These are phyloP conservation scores for Auriscalpium vulgare DNA, from an alignment of 768 basidiomycete genomes.

Conservation along the genomic window DNA sequence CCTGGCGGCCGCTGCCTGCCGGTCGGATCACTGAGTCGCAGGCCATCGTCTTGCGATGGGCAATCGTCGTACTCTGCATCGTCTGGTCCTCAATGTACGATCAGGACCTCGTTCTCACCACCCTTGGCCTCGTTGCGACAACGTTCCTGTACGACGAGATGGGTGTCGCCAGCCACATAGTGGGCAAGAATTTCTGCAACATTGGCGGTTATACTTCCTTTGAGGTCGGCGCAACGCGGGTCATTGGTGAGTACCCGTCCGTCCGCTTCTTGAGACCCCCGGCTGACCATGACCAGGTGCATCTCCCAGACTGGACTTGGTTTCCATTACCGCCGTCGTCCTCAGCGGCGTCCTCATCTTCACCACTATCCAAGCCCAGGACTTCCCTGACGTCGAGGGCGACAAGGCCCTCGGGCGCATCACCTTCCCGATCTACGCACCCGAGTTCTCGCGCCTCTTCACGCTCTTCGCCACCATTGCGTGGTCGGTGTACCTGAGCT, in stretches of 20 bases:
- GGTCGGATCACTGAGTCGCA: conserved; percentile 16
- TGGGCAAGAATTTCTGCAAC: conserved; percentile 17
- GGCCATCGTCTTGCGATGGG: conserved; percentile 15
- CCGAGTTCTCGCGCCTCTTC: conserved; percentile 14
- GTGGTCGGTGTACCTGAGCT: conserved; percentile 16
- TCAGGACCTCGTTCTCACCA: conserved; percentile 9
- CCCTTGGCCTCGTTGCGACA: conserved; percentile 15
- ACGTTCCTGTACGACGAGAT: conserved; percentile 16
- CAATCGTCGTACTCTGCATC: conserved; percentile 13
- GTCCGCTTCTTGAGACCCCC: background rate
- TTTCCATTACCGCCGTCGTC: conserved; percentile 15
- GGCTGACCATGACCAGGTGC: conserved; percentile 6
- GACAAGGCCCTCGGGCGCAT: conserved; percentile 15
- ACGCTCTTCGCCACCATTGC: conserved; percentile 15
- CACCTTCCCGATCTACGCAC: conserved; percentile 19
- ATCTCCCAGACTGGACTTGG: conserved; percentile 10
- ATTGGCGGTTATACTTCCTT: conserved; percentile 17
- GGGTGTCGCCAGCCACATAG: conserved; percentile 7
- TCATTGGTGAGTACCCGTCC: conserved; percentile 10
- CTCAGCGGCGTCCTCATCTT: conserved; percentile 16
- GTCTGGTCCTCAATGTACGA: conserved; percentile 9
- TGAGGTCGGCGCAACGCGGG: conserved; percentile 15
- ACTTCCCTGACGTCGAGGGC: conserved; percentile 20
- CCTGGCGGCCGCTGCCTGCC: conserved; percentile 21
- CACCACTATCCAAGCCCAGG: conserved; percentile 20